Conservation (phyloP, 495 filamentous ascomycete genomes). For the Aspergillus baeticus region DNA sequence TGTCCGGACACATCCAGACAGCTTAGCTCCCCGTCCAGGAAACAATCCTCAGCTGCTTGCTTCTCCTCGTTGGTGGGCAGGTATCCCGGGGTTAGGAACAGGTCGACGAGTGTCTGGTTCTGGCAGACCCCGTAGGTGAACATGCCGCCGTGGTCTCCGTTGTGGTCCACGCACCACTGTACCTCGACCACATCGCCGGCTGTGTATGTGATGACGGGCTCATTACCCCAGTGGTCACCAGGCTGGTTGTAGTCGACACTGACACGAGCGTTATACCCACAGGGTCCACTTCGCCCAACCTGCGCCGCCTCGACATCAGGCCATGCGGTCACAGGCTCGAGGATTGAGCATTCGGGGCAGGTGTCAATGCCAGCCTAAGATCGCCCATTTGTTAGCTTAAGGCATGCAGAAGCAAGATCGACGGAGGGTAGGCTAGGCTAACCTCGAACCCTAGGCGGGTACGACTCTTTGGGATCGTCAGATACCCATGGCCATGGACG, state of each 20-base stretch:
- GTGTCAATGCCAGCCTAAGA: slow-evolving; percentile 48
- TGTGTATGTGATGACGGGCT: slow-evolving; percentile 43
- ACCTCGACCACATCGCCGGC: slow-evolving; percentile 48
- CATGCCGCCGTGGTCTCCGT: slow-evolving; percentile 61
- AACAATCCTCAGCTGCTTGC: slow-evolving; percentile 54
- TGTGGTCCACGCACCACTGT: slow-evolving; percentile 58
- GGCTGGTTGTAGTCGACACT: slow-evolving; percentile 57
- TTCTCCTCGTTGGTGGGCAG: slow-evolving; percentile 53
- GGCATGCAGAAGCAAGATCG: background rate
- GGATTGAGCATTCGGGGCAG: slow-evolving; percentile 56
- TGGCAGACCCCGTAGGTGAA: slow-evolving; percentile 57
- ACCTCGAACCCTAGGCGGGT: slow-evolving; percentile 49
- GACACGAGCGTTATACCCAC: slow-evolving; percentile 56
- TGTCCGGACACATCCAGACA: slow-evolving; percentile 55
- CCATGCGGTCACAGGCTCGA: slow-evolving; percentile 54
- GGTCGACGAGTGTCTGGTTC: slow-evolving; percentile 50
- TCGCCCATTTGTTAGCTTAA: background rate
- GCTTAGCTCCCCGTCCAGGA: slow-evolving; percentile 44
- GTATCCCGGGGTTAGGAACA: slow-evolving; percentile 50
- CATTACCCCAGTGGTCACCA: slow-evolving; percentile 40
- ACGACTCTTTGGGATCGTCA: slow-evolving; percentile 46
- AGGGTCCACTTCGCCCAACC: slow-evolving; percentile 53
- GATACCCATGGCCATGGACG: slow-evolving; percentile 39
- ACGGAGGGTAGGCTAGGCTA: background rate
- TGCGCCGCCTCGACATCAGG: slow-evolving; percentile 44